Evolutionary conservation across 2,329 filamentous ascomycete species (phyloP).

Genomic region (Dothistroma septosporum): DNA sequence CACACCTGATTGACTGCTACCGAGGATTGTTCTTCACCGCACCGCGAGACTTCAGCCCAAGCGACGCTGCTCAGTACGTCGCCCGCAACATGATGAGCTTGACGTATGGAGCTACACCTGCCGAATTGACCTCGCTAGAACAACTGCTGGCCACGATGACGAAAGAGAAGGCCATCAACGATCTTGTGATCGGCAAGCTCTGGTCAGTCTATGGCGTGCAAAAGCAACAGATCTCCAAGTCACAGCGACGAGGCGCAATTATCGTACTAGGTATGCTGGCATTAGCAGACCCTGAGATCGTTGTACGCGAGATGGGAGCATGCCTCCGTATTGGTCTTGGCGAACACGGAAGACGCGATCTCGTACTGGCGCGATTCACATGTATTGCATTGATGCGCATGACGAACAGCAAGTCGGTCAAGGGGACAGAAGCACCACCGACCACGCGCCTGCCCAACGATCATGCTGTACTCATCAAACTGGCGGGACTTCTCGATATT

Average conservation of each 20-base stretch:
- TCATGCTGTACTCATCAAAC: constrained; percentile 75
- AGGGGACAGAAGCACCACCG: constrained; percentile 61
- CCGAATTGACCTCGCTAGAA: constrained; percentile 90
- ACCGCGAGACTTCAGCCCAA: constrained; percentile 78
- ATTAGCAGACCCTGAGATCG: constrained; percentile 85
- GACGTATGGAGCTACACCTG: constrained; percentile 90
- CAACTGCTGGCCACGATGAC: constrained; percentile 97
- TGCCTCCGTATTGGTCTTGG: constrained; percentile 90
- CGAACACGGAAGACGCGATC: constrained; percentile 70
- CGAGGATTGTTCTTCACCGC: constrained; percentile 94
- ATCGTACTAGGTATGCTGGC: constrained; percentile 97
- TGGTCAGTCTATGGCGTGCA: constrained; percentile 98
- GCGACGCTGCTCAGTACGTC: constrained; percentile 91
- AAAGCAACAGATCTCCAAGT: constrained; percentile 86
- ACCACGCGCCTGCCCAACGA: constrained; percentile 82
- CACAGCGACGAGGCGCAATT: constrained; percentile 85
- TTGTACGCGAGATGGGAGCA: constrained; percentile 89
- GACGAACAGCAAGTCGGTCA: constrained; percentile 75
- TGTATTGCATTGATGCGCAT: constrained; percentile 90
- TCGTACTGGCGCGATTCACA: constrained; percentile 89
- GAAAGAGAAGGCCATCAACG: constrained; percentile 82
- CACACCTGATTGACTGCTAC: constrained; percentile 95
- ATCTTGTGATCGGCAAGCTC: constrained; percentile 81
- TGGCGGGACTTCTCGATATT: constrained; percentile 82
- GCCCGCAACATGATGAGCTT: constrained; percentile 98